Evolutionary conservation across 2,329 filamentous ascomycete species (phyloP).

Genomic region (Ophiosphaerella korrae): DNA sequence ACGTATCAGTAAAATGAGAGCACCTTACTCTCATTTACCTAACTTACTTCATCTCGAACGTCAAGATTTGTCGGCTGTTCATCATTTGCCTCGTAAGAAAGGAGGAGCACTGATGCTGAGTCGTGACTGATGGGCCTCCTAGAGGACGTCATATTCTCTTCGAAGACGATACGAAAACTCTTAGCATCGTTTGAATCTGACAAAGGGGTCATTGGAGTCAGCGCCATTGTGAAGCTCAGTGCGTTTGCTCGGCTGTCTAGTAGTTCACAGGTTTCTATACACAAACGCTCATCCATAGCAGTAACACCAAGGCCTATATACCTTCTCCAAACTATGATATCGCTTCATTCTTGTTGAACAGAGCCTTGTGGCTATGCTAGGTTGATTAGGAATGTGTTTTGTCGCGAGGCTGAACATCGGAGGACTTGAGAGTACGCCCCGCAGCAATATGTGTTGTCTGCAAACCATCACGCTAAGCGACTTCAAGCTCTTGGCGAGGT

Average conservation of each 20-base stretch:
- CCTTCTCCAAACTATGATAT: too few relatives aligned
- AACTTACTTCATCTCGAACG: conserved; percentile 7
- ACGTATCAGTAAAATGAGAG: neutral
- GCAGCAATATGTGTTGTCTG: neutral
- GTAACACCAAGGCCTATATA: too few relatives aligned
- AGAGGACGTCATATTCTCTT: conserved; percentile 6
- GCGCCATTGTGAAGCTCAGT: too few relatives aligned
- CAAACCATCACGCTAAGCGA: conserved; percentile 1
- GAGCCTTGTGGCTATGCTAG: neutral
- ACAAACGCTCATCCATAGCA: too few relatives aligned
- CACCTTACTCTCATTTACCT: neutral
- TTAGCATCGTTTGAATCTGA: neutral
- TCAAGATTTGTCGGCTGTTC: conserved; percentile 1
- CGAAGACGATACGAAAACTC: conserved; percentile 5
- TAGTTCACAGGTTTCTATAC: too few relatives aligned
- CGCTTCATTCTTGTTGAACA: neutral
- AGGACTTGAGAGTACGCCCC: too few relatives aligned
- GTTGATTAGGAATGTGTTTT: too few relatives aligned
- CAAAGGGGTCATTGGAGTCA: neutral
- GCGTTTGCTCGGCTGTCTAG: too few relatives aligned
- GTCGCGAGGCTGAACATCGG: too few relatives aligned
- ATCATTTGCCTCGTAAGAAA: conserved; percentile 10
- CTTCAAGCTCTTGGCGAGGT: neutral
- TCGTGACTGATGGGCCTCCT: conserved; percentile 9
- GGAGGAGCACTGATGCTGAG: conserved; percentile 4